Percentiles rank a stretch among this genome's conserved stretches.
These are phyloP conservation scores for Magnaporthiopsis rhizophila DNA, from an alignment of 2,329 filamentous ascomycete genomes.

Conservation along the genomic window DNA sequence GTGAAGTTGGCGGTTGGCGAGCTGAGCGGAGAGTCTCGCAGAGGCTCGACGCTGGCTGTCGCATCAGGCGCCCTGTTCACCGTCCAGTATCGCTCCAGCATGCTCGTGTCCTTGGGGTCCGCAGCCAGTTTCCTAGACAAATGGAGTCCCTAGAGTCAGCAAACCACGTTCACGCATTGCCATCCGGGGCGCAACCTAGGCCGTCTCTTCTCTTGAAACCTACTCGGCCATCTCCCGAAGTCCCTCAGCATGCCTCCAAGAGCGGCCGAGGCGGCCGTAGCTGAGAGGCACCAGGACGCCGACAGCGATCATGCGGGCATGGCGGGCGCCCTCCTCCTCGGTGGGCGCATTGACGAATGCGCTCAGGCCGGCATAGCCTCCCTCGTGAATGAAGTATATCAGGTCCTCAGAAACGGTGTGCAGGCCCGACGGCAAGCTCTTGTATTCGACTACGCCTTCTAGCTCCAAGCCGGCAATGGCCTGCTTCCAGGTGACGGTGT, in stretches of 20 bases:
- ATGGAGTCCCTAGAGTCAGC: neutral
- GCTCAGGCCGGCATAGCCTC: conserved; percentile 76
- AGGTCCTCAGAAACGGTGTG: conserved; percentile 85
- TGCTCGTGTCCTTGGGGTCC: conserved; percentile 52
- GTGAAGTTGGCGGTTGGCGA: conserved; percentile 43
- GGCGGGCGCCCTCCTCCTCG: conserved; percentile 65
- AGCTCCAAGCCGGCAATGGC: conserved; percentile 62
- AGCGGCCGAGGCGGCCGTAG: conserved; percentile 75
- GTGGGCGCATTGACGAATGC: conserved; percentile 83
- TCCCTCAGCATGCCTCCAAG: conserved; percentile 77
- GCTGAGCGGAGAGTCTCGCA: conserved; percentile 40
- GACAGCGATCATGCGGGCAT: conserved; percentile 89
- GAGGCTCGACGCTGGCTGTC: conserved; percentile 28
- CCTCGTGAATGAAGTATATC: conserved; percentile 85
- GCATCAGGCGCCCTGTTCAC: conserved; percentile 33
- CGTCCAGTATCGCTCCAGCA: conserved; percentile 77
- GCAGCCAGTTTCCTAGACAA: conserved; percentile 48
- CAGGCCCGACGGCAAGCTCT: conserved; percentile 85
- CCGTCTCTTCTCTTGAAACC: conserved; percentile 14
- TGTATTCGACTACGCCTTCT: conserved; percentile 89
- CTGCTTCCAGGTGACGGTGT: conserved; percentile 83
- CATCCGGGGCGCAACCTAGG: too few relatives aligned
- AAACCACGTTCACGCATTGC: neutral
- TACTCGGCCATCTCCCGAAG: conserved; percentile 69
- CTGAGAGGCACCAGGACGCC: conserved; percentile 81